phyloP scores from a whole-genome alignment of 139 green algal species.

The Spirogloea muscicola region DNA sequence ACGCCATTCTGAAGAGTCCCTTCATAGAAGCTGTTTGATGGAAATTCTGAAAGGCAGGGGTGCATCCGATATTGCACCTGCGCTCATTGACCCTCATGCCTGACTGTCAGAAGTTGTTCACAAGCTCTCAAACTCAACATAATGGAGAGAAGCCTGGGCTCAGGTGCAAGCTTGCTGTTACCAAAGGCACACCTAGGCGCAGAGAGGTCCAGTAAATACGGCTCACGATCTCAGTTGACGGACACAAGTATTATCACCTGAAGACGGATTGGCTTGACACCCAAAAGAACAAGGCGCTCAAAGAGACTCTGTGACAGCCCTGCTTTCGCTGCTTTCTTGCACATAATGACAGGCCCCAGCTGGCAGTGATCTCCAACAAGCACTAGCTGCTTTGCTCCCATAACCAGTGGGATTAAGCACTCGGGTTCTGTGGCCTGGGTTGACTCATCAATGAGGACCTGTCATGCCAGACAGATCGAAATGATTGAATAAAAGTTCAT shows the following conservation, averaged over 20 bases:
- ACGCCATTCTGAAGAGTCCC: constrained; percentile 87
- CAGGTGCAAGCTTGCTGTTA: too few relatives aligned
- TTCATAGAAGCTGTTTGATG: constrained; percentile 96
- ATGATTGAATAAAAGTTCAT: constrained; percentile 17
- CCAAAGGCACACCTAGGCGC: too few relatives aligned
- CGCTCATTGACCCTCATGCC: too few relatives aligned
- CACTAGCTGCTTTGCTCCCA: constrained; percentile 81
- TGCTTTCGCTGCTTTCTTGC: constrained; percentile 78
- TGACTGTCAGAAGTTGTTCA: too few relatives aligned
- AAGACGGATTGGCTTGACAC: constrained; percentile 85
- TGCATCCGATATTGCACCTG: constrained; percentile 98
- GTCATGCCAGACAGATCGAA: constrained; percentile 14
- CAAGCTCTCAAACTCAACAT: too few relatives aligned
- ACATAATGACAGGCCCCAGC: constrained; percentile 82
- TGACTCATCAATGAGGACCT: constrained; percentile 88
- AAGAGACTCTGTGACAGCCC: constrained; percentile 90
- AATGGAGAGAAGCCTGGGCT: too few relatives aligned
- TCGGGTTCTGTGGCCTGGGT: constrained; percentile 94
- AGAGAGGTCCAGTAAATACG: too few relatives aligned
- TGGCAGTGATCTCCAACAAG: constrained; percentile 97
- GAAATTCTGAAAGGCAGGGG: constrained; percentile 90
- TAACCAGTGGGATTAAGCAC: constrained; percentile 89
- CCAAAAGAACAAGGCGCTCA: constrained; percentile 89
- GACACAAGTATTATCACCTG: constrained; percentile 66
- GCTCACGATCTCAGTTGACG: too few relatives aligned